Evolutionary conservation across 1,284 basidiomycete genomes (phyloP).

Genomic region (Laetiporus sulphureus): DNA sequence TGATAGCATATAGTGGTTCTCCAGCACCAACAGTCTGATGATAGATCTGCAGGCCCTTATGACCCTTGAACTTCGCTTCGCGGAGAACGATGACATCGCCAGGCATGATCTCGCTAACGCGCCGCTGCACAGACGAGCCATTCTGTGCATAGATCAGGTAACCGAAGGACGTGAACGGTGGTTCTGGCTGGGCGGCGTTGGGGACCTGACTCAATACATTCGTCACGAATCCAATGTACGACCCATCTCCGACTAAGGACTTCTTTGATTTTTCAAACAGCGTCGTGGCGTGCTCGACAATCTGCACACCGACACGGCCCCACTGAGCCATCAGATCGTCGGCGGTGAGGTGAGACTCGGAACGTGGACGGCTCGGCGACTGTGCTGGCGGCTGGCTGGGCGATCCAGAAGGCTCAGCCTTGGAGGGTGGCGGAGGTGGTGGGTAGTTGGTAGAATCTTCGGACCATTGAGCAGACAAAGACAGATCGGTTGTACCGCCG

Average conservation of each 20-base stretch:
- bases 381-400: constrained; percentile 4
- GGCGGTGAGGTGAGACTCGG: constrained; percentile 33
- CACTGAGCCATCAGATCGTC: constrained; percentile 69
- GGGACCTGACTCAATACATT: constrained; percentile 58
- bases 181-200: constrained; percentile 35
- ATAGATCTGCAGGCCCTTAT: constrained; percentile 77
- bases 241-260: constrained; percentile 75
- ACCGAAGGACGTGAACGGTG: constrained; percentile 46
- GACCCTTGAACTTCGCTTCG: constrained; percentile 83
- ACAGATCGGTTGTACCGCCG: constrained; percentile 32
- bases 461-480: constrained; percentile 35
- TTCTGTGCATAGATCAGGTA: constrained; percentile 73
- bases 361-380: constrained; percentile 8
- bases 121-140: constrained; percentile 58
- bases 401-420: constrained; percentile 4
- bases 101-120: constrained; percentile 75
- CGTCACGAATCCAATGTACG: constrained; percentile 70
- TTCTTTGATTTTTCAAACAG: constrained; percentile 73
- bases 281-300: constrained; percentile 63
- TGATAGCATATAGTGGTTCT: constrained; percentile 67
- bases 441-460: constrained; percentile 39
- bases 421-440: constrained; percentile 14
- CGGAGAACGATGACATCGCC: constrained; percentile 77
- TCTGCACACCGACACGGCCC: constrained; percentile 66
- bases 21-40: constrained; percentile 49